Evolutionary conservation across 2,329 filamentous ascomycete genomes (phyloP).

Genomic region (Penicillium sp.): DNA sequence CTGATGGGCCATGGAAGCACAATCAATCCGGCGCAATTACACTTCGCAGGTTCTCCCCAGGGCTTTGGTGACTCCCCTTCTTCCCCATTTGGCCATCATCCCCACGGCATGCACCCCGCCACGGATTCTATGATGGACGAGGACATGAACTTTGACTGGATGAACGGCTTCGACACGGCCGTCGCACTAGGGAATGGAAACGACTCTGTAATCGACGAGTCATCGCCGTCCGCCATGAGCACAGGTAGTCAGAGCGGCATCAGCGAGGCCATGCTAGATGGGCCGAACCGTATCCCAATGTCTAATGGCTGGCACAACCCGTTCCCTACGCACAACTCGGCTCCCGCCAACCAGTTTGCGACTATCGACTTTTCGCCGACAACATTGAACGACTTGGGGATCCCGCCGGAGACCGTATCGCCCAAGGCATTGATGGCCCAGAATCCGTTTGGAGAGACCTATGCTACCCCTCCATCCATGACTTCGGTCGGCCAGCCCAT

Average conservation of each 20-base stretch:
- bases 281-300: constrained; percentile 60
- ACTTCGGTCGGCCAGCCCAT: constrained; percentile 70
- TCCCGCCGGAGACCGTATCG: constrained; percentile 70
- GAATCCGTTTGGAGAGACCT: constrained; percentile 66
- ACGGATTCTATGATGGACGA: constrained; percentile 59
- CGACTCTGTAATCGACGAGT: constrained; percentile 84
- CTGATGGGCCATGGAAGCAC: constrained; percentile 66
- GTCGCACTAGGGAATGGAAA: constrained; percentile 68
- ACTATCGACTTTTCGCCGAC: constrained; percentile 68
- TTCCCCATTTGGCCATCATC: constrained; percentile 42
- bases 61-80: constrained; percentile 42
- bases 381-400: constrained; percentile 73
- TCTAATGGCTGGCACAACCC: constrained; percentile 66
- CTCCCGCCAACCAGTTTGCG: constrained; percentile 66
- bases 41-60: constrained; percentile 78
- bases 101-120: constrained; percentile 55
- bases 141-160: constrained; percentile 83
- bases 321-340: constrained; percentile 67
- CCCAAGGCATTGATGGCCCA: constrained; percentile 73
- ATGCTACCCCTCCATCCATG: constrained; percentile 75
- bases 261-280: constrained; percentile 88
- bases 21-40: constrained; percentile 67
- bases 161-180: constrained; percentile 75
- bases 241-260: constrained; percentile 78
- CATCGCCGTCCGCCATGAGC: constrained; percentile 93